These are phyloP conservation scores for Kwoniella newhampshirensis DNA, from an alignment of 768 basidiomycete species.

Conservation along the genomic window DNA sequence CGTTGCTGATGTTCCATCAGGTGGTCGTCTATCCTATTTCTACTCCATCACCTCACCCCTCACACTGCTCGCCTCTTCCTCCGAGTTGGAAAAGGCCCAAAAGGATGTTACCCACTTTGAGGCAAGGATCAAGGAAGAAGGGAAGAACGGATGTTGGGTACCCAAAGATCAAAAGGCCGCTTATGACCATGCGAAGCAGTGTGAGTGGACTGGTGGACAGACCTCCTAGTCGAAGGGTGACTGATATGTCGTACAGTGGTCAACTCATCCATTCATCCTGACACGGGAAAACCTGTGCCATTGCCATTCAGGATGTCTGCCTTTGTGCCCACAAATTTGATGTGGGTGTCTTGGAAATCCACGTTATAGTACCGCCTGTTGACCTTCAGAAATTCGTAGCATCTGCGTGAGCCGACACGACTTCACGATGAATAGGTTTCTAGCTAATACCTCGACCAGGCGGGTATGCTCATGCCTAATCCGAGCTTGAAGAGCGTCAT, in stretches of 20 bases:
- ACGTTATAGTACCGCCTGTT: too few relatives aligned
- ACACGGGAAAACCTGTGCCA: slow-evolving; percentile 55
- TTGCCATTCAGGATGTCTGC: slow-evolving; percentile 56
- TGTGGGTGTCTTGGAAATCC: slow-evolving; percentile 27
- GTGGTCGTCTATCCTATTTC: slow-evolving; percentile 47
- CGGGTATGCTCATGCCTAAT: slow-evolving; percentile 57
- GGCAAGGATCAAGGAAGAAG: slow-evolving; percentile 43
- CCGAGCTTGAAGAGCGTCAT: slow-evolving; percentile 46
- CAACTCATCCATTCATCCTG: slow-evolving; percentile 51
- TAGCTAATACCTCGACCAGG: slow-evolving; percentile 29
- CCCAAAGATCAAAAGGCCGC: slow-evolving; percentile 28
- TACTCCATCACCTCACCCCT: slow-evolving; percentile 51
- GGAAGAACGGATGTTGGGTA: slow-evolving; percentile 44
- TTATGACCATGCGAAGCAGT: slow-evolving; percentile 44
- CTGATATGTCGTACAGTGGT: slow-evolving; percentile 33
- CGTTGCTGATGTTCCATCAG: slow-evolving; percentile 15
- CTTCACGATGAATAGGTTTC: neutral
- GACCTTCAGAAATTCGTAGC: slow-evolving; percentile 2
- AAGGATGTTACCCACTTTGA: slow-evolving; percentile 42
- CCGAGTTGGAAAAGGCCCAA: slow-evolving; percentile 43
- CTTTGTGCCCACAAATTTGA: slow-evolving; percentile 56
- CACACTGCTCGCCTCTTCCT: slow-evolving; percentile 45
- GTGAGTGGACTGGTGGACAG: slow-evolving; percentile 23
- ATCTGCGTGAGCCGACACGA: neutral
- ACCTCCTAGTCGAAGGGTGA: neutral